Base-by-base conservation (phyloP, 2,329 filamentous ascomycete species). In the Sporothrix brunneoviolacea region DNA sequence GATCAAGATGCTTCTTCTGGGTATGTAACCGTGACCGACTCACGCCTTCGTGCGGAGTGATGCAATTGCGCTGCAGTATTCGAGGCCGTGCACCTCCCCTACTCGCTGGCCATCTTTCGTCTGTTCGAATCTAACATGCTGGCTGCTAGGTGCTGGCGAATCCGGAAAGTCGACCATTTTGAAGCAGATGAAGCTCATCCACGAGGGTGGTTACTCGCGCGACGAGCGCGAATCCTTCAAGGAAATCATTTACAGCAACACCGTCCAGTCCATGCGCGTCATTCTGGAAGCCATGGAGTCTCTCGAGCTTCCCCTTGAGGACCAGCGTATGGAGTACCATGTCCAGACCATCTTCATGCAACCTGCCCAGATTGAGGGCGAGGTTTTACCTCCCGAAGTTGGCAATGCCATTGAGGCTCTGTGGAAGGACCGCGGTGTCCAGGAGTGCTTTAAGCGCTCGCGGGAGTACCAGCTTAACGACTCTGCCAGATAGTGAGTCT, bases 341-440 rank as follows among this genome's bases (percentile, higher is more conserved):
- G 91, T 96, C 51, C 90, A 96, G 75, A 95, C 91, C 64, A 94
- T 96, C 69, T 96, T 96, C 78, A 95, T 95, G 88, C 91, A 96
- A 68, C 91, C 91, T 45, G 87, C 89, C 57, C 91, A 96, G 75
- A 96, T 96, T 58, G 91, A 96, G 72, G 91, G 91, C 57, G 91
- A 96, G 64, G 88, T 89, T 60, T 78, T 96, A 33, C 90, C 91
- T n/a, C 87, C 89, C 12, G 91, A 95, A 74, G 91, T 96, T 60
- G 91, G 91, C 66, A 87, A 84, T 62, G 91, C 91, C 63, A 95
- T 96, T 66, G 88, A 90, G 66, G 87, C 88, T 50, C 74, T 96
- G 56, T 96, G 91, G 91, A 89, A 88, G 69, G 91, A 96, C 65
- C 84, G 82, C 39, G 91, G 91, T 66, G 90, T 96, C 43, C 89